A percentile compares a stretch with the other conserved stretches of the same genome.
Conservation (phyloP, 176 grass and related monocot species). For the Rhynchospora breviuscula region DNA sequence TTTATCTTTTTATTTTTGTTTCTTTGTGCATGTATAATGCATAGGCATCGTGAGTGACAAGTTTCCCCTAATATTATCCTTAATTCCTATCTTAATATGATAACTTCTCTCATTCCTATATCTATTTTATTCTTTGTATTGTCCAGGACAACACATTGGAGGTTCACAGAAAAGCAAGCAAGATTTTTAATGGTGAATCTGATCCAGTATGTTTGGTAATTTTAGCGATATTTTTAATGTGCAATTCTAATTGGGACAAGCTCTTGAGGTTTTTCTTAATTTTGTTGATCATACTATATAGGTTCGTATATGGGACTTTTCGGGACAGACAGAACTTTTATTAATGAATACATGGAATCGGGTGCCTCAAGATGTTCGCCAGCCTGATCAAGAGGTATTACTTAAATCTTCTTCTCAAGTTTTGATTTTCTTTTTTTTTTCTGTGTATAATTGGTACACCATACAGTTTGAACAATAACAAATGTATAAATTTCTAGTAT, state of each 20-base stretch:
- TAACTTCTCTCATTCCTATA: conserved; percentile 3
- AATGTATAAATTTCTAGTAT: not conserved
- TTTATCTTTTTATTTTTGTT: not conserved
- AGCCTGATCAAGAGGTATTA: conserved; percentile 77
- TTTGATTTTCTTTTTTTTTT: not conserved
- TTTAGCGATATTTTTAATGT: conserved; percentile 6
- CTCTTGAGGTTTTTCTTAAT: conserved; percentile 13
- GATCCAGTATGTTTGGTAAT: conserved; percentile 50
- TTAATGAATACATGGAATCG: conserved; percentile 83
- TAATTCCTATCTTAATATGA: not conserved
- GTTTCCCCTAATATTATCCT: not conserved
- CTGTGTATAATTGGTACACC: not conserved
- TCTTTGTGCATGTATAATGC: not conserved
- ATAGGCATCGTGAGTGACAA: not conserved
- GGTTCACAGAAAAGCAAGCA: conserved; percentile 78
- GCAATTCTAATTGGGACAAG: not conserved
- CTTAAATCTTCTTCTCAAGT: conserved; percentile 3
- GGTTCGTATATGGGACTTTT: conserved; percentile 97
- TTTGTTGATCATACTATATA: conserved; percentile 33
- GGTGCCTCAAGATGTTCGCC: conserved; percentile 45
- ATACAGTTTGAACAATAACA: not conserved
- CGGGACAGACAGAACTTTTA: conserved; percentile 73
- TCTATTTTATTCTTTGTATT: not conserved
- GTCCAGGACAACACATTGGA: conserved; percentile 78
- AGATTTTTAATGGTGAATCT: conserved; percentile 64